Percentiles rank a stretch among this genome's conserved stretches.
These are phyloP conservation scores for Sphaerulina vaccinii DNA, from an alignment of 2,329 filamentous ascomycete genomes.

Conservation along the genomic window DNA sequence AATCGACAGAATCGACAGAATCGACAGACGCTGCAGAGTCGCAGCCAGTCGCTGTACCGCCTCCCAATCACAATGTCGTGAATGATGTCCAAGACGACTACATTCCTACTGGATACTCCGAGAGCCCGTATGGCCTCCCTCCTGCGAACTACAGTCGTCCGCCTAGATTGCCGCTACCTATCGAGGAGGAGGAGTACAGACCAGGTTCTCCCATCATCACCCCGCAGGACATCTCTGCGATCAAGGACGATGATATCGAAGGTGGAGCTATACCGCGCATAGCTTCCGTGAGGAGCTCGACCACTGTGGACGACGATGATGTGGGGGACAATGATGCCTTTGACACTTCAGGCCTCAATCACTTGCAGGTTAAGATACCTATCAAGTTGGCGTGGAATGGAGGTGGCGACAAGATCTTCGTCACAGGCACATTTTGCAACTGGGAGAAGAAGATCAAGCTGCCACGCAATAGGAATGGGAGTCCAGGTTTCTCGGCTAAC, in stretches of 20 bases:
- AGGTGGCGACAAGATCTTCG: conserved; percentile 81
- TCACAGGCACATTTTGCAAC: conserved; percentile 94
- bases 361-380: conserved; percentile 74
- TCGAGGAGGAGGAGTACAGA: conserved; percentile 85
- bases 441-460: conserved; percentile 95
- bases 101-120: conserved; percentile 28
- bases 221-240: conserved; percentile 60
- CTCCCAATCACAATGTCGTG: conserved; percentile 18
- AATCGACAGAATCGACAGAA: conserved; percentile 25
- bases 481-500: conserved; percentile 65
- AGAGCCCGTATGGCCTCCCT: conserved; percentile 39
- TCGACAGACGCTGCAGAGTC: conserved; percentile 38
- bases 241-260: conserved; percentile 46
- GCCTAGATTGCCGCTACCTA: conserved; percentile 85
- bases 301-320: conserved; percentile 70
- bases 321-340: conserved; percentile 66
- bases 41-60: conserved; percentile 42
- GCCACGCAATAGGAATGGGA: conserved; percentile 63
- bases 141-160: conserved; percentile 61
- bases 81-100: conserved; percentile 24
- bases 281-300: conserved; percentile 55
- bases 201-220: conserved; percentile 87
- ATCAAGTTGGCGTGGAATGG: conserved; percentile 82
- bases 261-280: conserved; percentile 55
- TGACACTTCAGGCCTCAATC: conserved; percentile 55